Percentiles rank a stretch among this genome's conserved stretches.
Conservation (phyloP, 192 early-diverging fungal species). For the Entrophospora sp. region DNA sequence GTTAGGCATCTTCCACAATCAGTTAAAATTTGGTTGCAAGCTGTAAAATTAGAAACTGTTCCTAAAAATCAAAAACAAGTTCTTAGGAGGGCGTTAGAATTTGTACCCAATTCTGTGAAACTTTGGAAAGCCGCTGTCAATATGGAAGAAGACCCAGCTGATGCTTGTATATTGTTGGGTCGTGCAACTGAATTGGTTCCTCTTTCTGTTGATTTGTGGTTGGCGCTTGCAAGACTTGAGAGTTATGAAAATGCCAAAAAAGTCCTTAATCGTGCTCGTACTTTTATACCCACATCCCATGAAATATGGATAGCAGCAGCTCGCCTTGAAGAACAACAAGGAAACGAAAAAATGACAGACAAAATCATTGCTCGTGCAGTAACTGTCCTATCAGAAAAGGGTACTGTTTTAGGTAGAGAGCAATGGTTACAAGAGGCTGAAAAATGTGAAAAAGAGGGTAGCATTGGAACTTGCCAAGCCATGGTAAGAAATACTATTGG, state of each 20-base stretch:
- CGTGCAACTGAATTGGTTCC: constrained; percentile 94
- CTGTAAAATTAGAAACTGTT: constrained; percentile 78
- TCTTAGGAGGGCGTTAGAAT: constrained; percentile 84
- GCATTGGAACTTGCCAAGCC: constrained; percentile 67
- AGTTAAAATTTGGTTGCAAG: constrained; percentile 87
- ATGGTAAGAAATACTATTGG: constrained; percentile 74
- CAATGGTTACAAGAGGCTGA: constrained; percentile 87
- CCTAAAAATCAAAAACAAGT: constrained; percentile 69
- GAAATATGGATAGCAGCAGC: constrained; percentile 96
- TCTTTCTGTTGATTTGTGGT: constrained; percentile 85
- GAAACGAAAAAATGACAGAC: constrained; percentile 53
- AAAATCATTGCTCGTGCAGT: constrained; percentile 69
- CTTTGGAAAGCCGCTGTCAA: constrained; percentile 90
- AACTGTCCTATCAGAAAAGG: constrained; percentile 50
- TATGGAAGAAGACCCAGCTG: constrained; percentile 85
- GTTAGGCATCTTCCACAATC: constrained; percentile 83
- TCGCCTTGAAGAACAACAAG: constrained; percentile 79
- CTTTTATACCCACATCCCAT: constrained; percentile 75
- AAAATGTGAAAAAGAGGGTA: constrained; percentile 70
- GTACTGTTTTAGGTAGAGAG: constrained; percentile 66
- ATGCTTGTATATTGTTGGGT: constrained; percentile 82
- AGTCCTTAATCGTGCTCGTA: constrained; percentile 86
- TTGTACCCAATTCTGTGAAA: constrained; percentile 82
- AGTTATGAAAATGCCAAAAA: constrained; percentile 77
- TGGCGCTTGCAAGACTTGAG: constrained; percentile 89